Base-by-base conservation (phyloP, 345 rosid genomes). In the Populus nigra region DNA sequence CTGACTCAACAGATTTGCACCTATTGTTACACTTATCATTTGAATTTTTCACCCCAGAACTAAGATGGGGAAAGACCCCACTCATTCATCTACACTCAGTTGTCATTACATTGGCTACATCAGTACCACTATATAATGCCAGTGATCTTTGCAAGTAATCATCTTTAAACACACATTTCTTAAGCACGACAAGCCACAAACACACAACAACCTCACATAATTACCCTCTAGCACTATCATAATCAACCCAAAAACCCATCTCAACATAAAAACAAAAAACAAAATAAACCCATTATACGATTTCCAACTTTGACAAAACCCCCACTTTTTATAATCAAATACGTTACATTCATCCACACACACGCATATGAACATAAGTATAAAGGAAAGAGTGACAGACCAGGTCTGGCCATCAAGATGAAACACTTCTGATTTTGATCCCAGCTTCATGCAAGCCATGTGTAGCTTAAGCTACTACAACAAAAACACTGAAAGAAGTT, bases 371-470 rank as follows among this genome's bases (percentile, higher is more conserved):
- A 31, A 31, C 16, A 9, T 31, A n/a, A 16, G 23, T 59, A 10
- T 23, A 59, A 72, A 47, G 16, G 35, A 49, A 38, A 63, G 17
- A 41, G 73, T 36, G 70, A 78, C 85, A 77, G 3, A 94, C 98
- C 98, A 91, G 77, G 87, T 77, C 70, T 83, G 80, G 73, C 91
- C 94, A 69, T 88, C 91, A 25, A 86, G 93, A 81, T 74, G 91
- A 85, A 95, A 93, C 61, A 82, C 87, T 22, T 95, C 97, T 76
- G 96, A 83, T 86, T 95, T 95, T 68, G 99, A 95, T 82, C 98
- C 99, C 69, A 95, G 87, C 86, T 85, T 95, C 93, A 93, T 83
- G 90, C 85, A 85, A 43, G 97, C 94, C 98, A 93, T 93, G 68
- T 73, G 33, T 62, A 43, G 57, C 53, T 23, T 74, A 78, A 81